Percentiles rank a stretch among this genome's conserved stretches.
phyloP scores from a whole-genome alignment of 495 filamentous ascomycete species.

The Penicillium pancosmium region DNA sequence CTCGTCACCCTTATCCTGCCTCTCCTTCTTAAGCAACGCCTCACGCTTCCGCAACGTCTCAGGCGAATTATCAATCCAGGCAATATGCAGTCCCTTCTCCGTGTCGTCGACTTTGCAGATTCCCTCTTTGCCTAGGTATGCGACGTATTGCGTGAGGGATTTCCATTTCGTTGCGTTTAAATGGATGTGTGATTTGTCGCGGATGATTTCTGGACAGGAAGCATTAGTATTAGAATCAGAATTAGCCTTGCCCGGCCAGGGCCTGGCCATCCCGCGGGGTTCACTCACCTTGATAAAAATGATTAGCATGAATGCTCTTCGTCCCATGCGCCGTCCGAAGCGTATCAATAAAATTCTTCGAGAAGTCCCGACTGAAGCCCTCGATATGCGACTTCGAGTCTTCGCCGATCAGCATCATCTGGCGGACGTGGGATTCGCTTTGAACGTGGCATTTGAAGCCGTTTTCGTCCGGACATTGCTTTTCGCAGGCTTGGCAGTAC shows the following conservation, averaged over 20 bases:
- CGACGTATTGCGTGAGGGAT: constrained; percentile 83
- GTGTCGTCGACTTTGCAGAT: constrained; percentile 86
- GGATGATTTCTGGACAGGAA: neutral
- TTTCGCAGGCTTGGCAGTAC: constrained; percentile 58
- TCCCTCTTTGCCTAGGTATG: constrained; percentile 79
- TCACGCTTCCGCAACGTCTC: constrained; percentile 80
- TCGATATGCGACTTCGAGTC: constrained; percentile 79
- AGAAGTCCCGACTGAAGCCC: constrained; percentile 75
- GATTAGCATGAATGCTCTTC: constrained; percentile 82
- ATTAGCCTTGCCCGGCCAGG: too few species aligned
- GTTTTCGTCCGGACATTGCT: constrained; percentile 43
- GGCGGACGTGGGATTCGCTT: constrained; percentile 79
- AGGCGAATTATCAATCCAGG: constrained; percentile 88
- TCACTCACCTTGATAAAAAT: constrained; percentile 75
- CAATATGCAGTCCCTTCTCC: constrained; percentile 80
- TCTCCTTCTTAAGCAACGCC: constrained; percentile 78
- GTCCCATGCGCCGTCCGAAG: constrained; percentile 81
- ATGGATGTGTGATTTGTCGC: constrained; percentile 64
- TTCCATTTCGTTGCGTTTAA: constrained; percentile 93
- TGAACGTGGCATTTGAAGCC: constrained; percentile 71
- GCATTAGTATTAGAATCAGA: too few species aligned
- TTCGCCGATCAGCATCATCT: constrained; percentile 83
- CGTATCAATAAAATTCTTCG: constrained; percentile 73
- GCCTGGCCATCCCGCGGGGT: too few species aligned
- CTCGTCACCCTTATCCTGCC: constrained; percentile 86